Percentiles rank a stretch among this genome's conserved stretches.
Conservation (phyloP, 768 basidiomycete species). For the Nidularia pulvinata region DNA sequence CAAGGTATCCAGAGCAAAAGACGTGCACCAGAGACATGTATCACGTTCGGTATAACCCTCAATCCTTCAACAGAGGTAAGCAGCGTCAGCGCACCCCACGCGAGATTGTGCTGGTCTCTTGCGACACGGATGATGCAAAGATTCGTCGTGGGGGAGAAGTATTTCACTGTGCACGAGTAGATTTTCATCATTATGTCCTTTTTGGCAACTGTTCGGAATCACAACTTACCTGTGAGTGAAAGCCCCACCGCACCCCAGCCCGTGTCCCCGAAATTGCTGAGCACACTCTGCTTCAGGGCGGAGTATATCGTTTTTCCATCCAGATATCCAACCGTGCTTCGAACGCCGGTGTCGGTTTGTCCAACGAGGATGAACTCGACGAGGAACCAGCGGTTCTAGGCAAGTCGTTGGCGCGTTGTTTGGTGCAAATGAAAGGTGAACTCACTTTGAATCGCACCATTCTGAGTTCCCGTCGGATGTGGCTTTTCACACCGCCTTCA, state of each 20-base stretch:
- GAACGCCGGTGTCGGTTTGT: conserved; percentile 12
- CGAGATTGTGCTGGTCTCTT: conserved; percentile 75
- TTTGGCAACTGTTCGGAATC: background rate
- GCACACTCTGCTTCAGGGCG: conserved; percentile 68
- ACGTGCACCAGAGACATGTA: conserved; percentile 77
- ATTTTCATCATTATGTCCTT: background rate
- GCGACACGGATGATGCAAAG: conserved; percentile 87
- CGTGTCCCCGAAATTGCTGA: conserved; percentile 78
- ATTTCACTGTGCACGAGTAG: conserved; percentile 61
- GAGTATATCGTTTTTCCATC: conserved; percentile 68
- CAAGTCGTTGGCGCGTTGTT: no score
- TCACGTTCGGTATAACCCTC: conserved; percentile 69
- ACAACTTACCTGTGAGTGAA: conserved; percentile 62
- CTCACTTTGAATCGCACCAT: no score
- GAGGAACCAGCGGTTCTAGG: conserved; percentile 85
- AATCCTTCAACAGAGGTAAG: conserved; percentile 60
- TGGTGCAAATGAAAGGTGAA: no score
- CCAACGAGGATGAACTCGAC: conserved; percentile 73
- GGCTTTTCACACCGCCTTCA: no score
- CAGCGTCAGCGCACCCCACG: conserved; percentile 80
- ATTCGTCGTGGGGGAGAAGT: conserved; percentile 82
- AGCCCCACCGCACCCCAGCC: conserved; percentile 84
- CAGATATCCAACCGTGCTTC: conserved; percentile 20
- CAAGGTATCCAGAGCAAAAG: background rate
- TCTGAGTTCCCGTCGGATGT: no score